A percentile compares a stretch with the other conserved stretches of the same genome.
Evolutionary conservation across 768 basidiomycete genomes (phyloP).

Genomic region (Lentinula sp.): DNA sequence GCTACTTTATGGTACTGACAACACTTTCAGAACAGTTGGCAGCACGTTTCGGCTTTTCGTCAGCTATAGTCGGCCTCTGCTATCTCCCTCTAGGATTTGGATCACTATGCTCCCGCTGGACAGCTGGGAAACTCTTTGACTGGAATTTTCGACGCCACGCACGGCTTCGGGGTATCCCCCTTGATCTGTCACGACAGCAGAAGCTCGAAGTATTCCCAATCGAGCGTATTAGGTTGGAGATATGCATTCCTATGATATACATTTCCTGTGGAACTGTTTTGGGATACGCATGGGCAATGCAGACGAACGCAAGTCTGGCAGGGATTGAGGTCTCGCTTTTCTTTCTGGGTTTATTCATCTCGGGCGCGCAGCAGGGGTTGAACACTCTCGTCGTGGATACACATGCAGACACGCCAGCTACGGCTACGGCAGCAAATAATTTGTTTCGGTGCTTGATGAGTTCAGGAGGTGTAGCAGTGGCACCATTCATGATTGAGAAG

Average conservation of each 20-base stretch:
- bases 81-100: not conserved
- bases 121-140: not conserved
- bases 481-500: not conserved
- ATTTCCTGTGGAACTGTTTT: not conserved
- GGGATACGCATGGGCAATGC: not conserved
- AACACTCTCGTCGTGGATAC: not conserved
- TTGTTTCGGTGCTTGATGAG: not conserved
- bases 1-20: not conserved
- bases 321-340: not conserved
- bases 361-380: not conserved
- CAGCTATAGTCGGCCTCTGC: not conserved
- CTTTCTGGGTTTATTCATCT: not conserved
- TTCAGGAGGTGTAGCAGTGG: not conserved
- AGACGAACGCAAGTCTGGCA: not conserved
- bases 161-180: not conserved
- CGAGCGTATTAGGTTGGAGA: not conserved
- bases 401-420: not conserved
- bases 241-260: not conserved
- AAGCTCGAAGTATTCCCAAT: not conserved
- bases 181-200: not conserved
- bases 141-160: not conserved
- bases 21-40: not conserved
- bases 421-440: not conserved
- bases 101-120: not conserved
- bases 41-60: not conserved